Base-by-base conservation (phyloP, 768 basidiomycete genomes). In the Lyophyllum atratum region DNA sequence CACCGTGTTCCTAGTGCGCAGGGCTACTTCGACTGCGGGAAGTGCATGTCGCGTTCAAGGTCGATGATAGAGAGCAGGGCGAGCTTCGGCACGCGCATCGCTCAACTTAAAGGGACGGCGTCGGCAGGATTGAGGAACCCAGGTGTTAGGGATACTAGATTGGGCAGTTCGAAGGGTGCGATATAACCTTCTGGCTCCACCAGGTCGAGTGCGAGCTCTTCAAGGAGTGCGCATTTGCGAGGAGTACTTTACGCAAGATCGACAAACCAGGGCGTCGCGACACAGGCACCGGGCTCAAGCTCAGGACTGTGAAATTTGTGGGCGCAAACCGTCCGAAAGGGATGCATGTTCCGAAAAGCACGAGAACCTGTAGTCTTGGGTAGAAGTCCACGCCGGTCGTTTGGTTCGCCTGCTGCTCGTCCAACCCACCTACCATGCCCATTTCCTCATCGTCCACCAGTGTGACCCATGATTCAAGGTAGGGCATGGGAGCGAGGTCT, bases 41-140 rank as follows among this genome's bases (percentile, higher is more conserved):
- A 60, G 4, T 22, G 29, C 8, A 22, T 25, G 25, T 21, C 39
- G 19, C 55, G 50, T 33, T 45, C 3, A 17, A n/a, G 24, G 34
- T 60, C 51, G 3, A 28, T 53, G 55, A 60, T 39, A n/a, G 17
- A 42, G 19, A 60, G 45, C 5, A 22, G 33, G 6, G 29, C 45
- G 9, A 60, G 24, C 14, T 56, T 56, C 7, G 59, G 55, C 12
- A 60, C 55, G 3, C 24, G 15, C 25, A 60, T 47, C 9, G 52
- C 40, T 28, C 22, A 28, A 21, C 46, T 39, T 17, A 60, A 40
- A 2, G 39, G 51, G 17, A 55, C 12, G 21, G 56, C 31, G 15
- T 53, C 55, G 15, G 24, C 34, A 8, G 49, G 42, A 21, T 49
- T 21, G 21, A 39, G 33, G 34, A 48, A 60, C 9, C 50, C 47